Conservation (phyloP, 2,329 filamentous ascomycete genomes). For the Tolypocladium pustulatum region DNA sequence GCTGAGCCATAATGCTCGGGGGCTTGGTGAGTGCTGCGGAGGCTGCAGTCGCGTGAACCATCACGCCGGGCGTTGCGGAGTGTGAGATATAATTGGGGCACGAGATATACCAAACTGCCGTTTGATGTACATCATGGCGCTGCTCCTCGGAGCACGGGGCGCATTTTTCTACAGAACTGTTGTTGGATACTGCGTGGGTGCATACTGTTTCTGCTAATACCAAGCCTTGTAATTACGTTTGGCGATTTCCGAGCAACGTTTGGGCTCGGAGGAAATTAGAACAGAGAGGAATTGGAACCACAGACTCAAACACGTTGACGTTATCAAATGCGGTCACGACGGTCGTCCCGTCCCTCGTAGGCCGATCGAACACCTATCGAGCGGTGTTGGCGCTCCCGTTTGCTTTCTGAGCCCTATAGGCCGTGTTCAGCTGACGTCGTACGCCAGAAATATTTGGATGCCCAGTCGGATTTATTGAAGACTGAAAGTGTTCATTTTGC, state of each 20-base stretch:
- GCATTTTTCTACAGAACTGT: neutral
- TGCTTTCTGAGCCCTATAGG: neutral
- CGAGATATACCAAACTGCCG: neutral
- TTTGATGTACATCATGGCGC: neutral
- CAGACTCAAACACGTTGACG: neutral
- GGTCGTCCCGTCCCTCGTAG: neutral
- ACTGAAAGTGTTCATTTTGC: no score
- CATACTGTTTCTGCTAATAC: neutral
- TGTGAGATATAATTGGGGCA: neutral
- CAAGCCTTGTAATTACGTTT: neutral
- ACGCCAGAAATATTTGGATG: neutral
- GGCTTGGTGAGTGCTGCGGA: neutral
- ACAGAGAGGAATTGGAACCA: neutral
- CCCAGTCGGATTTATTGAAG: neutral
- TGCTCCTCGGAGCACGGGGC: neutral
- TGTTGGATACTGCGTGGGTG: neutral
- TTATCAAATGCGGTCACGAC: neutral
- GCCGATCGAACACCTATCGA: neutral
- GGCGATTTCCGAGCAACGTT: neutral
- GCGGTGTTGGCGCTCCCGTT: no score
- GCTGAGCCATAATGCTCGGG: neutral
- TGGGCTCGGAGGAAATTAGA: neutral
- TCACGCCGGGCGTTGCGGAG: neutral
- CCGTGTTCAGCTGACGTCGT: neutral
- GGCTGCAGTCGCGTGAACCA: constrained; percentile 5